Conservation (phyloP, 2,329 filamentous ascomycete species). For the Xylariales sp. region DNA sequence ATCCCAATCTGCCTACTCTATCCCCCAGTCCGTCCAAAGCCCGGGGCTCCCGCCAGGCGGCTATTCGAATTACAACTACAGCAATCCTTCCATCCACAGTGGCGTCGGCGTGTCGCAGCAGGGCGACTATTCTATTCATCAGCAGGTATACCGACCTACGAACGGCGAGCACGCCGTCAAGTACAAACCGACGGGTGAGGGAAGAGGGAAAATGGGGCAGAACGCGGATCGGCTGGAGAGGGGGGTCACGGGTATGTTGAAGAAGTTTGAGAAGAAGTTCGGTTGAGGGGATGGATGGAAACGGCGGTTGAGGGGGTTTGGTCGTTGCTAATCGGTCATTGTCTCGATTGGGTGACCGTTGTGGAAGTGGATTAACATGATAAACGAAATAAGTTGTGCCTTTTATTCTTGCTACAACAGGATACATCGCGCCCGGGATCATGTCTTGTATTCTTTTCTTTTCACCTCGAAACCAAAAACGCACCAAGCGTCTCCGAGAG, state of each 20-base stretch:
- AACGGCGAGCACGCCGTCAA: conserved; percentile 50
- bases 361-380: too few relatives aligned
- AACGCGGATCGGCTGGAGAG: conserved; percentile 64
- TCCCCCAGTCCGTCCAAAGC: conserved; percentile 29
- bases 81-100: conserved; percentile 5
- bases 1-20: conserved; percentile 21
- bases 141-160: conserved; percentile 65
- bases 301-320: too few relatives aligned
- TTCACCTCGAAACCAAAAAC: too few relatives aligned
- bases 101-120: conserved; percentile 11
- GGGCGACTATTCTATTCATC: conserved; percentile 56
- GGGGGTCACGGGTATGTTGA: conserved; percentile 66
- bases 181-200: conserved; percentile 39
- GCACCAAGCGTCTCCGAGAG: too few relatives aligned
- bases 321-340: too few relatives aligned
- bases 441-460: too few relatives aligned
- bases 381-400: too few relatives aligned
- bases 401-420: too few relatives aligned
- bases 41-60: conserved; percentile 43
- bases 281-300: too few relatives aligned
- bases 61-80: conserved; percentile 50
- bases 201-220: conserved; percentile 52
- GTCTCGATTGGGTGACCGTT: too few relatives aligned
- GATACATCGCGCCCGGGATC: too few relatives aligned
- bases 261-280: conserved; percentile 76